A percentile compares a stretch with the other conserved stretches of the same genome.
Evolutionary conservation across 192 early-diverging fungal species (phyloP).

Genomic region (Dimargaris xerosporica): DNA sequence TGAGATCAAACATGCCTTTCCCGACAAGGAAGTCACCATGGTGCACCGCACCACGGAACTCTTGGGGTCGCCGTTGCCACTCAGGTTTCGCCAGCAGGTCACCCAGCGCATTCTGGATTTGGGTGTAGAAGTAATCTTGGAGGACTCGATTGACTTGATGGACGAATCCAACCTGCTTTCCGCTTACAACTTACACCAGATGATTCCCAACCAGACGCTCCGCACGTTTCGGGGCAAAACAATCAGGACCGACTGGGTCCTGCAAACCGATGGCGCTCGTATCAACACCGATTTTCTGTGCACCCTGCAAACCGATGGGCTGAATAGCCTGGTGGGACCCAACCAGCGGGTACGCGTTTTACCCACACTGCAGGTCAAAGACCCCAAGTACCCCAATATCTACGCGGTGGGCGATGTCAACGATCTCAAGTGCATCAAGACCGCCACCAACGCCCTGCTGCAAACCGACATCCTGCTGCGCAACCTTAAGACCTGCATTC

Average conservation of each 20-base stretch:
- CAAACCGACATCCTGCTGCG: background rate
- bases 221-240: constrained; percentile 19
- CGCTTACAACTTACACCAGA: constrained; percentile 7
- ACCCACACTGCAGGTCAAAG: constrained; percentile 55
- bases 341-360: constrained; percentile 23
- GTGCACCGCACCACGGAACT: constrained; percentile 16
- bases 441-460: background rate
- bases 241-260: background rate
- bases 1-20: constrained; percentile 24
- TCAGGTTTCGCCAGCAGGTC: constrained; percentile 15
- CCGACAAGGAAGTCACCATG: constrained; percentile 4
- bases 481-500: background rate
- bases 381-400: constrained; percentile 38
- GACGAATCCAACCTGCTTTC: constrained; percentile 12
- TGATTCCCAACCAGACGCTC: constrained; percentile 14
- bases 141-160: constrained; percentile 17
- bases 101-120: constrained; percentile 17
- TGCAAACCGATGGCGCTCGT: background rate
- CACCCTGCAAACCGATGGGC: constrained; percentile 9
- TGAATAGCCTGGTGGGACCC: constrained; percentile 5
- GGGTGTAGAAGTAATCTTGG: constrained; percentile 21
- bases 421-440: constrained; percentile 11
- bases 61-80: constrained; percentile 20
- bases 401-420: constrained; percentile 62
- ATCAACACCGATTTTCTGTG: background rate